Evolutionary conservation across 352 stramenopile species (phyloP), one percentile per base, ranked within the genome.

Genomic region (Pilasporangium apinafurcum): DNA sequence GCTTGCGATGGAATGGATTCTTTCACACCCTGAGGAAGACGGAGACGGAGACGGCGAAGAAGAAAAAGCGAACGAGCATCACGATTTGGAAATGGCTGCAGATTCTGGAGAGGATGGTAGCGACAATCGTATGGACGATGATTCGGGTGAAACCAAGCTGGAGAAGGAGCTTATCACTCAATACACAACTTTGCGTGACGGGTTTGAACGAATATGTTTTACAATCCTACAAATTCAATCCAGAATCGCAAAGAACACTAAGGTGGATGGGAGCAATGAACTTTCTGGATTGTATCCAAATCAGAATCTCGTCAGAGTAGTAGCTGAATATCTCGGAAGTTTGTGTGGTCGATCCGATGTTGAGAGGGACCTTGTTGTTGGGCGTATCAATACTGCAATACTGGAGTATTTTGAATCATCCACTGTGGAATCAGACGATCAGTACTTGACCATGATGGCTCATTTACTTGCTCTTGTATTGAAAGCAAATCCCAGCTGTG

Each of bases 1-100:
- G 53, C 55, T 98, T 29, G 96, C 88, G 1, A 98, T 98, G 92
- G 95, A 99, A 53, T 98, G 96, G 76, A 88, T 97, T 22, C 48
- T 98, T 16, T 73, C 80, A 5, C 84, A 98, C 62, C 92, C 92
- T 21, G 76, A 90, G 32, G 66, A 84, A 20, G 71, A 81, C n/a
- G 51, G 40, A 20, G 49, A 74, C 14, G 57, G 65, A 10, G 51
- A 68, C 33, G 44, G 37, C 17, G 51, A 59, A 21, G 49, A 59
- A 30, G 59, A 73, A 18, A 50, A 44, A 8, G 55, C 53, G 8
- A 41, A 44, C 20, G 56, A 67, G 1, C 53, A 62, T n/a, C 38
- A 49, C 44, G 53, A 40, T 4, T 32, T 39, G 29, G 14, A 12
- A 1, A 22, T 40, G 12, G 27, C 14, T 6, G 36, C 35, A 17